A percentile compares a stretch with the other conserved stretches of the same genome.
These are phyloP conservation scores for Hericium erinaceus DNA, from an alignment of 768 basidiomycete genomes.

Conservation along the genomic window DNA sequence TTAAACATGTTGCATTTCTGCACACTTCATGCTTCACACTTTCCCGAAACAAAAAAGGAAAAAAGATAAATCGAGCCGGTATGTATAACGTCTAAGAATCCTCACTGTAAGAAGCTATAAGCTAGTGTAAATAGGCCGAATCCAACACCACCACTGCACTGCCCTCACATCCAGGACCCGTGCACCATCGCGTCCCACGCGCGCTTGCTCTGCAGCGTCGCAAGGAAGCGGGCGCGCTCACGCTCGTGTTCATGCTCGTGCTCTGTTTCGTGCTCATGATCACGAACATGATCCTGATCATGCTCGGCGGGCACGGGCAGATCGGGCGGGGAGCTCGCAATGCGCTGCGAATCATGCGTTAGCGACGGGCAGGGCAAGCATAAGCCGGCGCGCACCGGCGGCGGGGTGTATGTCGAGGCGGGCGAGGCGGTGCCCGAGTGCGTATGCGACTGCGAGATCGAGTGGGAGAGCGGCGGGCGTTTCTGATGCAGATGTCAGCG, in stretches of 20 bases:
- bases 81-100: too few species aligned
- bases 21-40: too few species aligned
- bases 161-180: slow-evolving; percentile 48
- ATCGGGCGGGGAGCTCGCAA: not conserved
- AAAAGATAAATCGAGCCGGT: too few species aligned
- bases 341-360: not conserved
- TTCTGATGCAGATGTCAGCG: slow-evolving; percentile 29
- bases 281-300: slow-evolving; percentile 3
- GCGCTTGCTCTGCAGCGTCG: slow-evolving; percentile 50
- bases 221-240: slow-evolving; percentile 40
- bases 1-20: too few species aligned
- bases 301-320: not conserved
- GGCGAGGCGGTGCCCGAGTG: slow-evolving; percentile 46
- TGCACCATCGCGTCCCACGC: slow-evolving; percentile 64
- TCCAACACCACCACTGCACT: not conserved
- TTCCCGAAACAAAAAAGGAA: too few species aligned
- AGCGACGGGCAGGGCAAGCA: slow-evolving; percentile 10
- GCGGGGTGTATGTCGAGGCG: slow-evolving; percentile 10
- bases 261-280: not conserved
- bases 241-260: slow-evolving; percentile 16
- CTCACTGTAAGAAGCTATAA: too few species aligned
- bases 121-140: not conserved
- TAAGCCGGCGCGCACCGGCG: slow-evolving; percentile 3
- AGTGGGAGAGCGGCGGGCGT: slow-evolving; percentile 33
- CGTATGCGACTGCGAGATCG: slow-evolving; percentile 24